Evolutionary conservation across 306 rosid species (phyloP).

Genomic region (Benincasa hispida): DNA sequence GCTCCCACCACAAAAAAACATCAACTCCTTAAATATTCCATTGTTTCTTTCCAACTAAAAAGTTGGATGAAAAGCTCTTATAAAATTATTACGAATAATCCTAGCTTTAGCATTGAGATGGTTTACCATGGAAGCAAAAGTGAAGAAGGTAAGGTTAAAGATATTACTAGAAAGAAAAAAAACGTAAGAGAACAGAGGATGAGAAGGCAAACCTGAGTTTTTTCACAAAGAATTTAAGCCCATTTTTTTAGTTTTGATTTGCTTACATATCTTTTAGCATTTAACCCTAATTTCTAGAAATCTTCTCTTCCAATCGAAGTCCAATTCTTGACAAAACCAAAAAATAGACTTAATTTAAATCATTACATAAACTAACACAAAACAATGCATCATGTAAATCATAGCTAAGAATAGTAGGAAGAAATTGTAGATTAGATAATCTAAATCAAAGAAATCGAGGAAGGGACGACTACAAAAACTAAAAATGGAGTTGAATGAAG

Average conservation of each 20-base stretch:
- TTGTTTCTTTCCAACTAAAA: background rate
- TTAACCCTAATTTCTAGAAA: too few species aligned
- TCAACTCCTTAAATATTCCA: background rate
- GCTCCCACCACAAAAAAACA: background rate
- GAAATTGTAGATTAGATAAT: too few species aligned
- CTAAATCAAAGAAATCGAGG: too few species aligned
- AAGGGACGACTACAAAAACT: background rate
- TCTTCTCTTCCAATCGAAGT: too few species aligned
- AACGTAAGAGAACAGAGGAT: background rate
- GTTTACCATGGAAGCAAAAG: too few species aligned
- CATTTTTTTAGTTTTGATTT: background rate
- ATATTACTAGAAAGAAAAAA: background rate
- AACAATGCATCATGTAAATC: background rate
- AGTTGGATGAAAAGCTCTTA: background rate
- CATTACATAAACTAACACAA: background rate
- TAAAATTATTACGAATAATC: background rate
- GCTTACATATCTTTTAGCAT: background rate
- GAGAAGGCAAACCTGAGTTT: background rate
- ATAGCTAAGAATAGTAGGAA: too few species aligned
- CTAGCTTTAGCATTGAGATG: background rate
- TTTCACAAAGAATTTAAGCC: background rate
- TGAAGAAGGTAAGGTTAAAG: background rate
- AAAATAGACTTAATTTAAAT: background rate
- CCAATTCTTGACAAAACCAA: background rate
- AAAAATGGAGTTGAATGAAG: background rate